Percentiles rank a stretch among this genome's conserved stretches.
Conservation (phyloP, 2,329 filamentous ascomycete species). For the Periconia sp. region DNA sequence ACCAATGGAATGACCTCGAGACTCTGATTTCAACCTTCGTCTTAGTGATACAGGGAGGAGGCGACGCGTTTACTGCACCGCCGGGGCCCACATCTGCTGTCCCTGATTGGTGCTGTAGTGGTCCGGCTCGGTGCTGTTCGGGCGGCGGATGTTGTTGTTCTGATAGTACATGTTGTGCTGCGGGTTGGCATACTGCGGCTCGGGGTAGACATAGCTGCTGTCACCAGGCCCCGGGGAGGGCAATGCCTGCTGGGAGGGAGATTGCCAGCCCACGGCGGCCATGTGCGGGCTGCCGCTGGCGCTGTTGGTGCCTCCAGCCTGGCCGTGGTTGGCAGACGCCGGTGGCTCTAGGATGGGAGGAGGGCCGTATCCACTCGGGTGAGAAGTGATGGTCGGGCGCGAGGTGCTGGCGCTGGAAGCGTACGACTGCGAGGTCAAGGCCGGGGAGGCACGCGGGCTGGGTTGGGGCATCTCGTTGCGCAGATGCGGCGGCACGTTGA, state of each 20-base stretch:
- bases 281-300: slow-evolving; percentile 88
- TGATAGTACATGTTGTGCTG: slow-evolving; percentile 73
- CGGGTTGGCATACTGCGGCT: slow-evolving; percentile 68
- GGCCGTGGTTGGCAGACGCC: slow-evolving; percentile 76
- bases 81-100: slow-evolving; percentile 50
- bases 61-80: slow-evolving; percentile 44
- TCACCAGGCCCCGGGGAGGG: slow-evolving; percentile 74
- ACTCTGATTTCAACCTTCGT: slow-evolving; percentile 25
- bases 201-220: slow-evolving; percentile 79
- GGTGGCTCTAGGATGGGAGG: slow-evolving; percentile 84
- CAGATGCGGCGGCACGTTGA: slow-evolving; percentile 81
- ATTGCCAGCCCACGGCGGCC: slow-evolving; percentile 81
- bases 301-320: slow-evolving; percentile 65
- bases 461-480: slow-evolving; percentile 74
- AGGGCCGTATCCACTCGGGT: slow-evolving; percentile 82
- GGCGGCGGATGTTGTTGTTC: slow-evolving; percentile 71
- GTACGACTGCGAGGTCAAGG: slow-evolving; percentile 68
- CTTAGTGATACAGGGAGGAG: slow-evolving; percentile 39
- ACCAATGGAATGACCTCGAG: slow-evolving; percentile 41
- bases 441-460: slow-evolving; percentile 70
- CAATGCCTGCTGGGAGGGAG: slow-evolving; percentile 75
- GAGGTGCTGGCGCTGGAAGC: slow-evolving; percentile 59
- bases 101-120: slow-evolving; percentile 54
- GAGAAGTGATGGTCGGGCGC: slow-evolving; percentile 75
- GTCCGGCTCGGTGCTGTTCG: slow-evolving; percentile 72